phyloP scores from a whole-genome alignment of 2,329 filamentous ascomycete species.

The Fusarium begoniae region DNA sequence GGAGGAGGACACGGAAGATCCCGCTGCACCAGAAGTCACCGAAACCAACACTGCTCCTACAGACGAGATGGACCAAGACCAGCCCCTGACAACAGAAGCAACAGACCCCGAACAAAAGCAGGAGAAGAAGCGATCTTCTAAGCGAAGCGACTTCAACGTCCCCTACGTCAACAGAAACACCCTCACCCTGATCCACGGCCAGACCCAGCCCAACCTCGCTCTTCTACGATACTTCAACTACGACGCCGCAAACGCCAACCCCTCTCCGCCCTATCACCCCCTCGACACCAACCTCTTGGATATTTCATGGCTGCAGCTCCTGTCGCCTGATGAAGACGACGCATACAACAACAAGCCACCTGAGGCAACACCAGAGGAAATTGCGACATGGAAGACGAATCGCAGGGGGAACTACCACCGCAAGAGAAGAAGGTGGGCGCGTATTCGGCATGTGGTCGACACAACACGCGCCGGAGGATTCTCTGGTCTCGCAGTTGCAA shows the following conservation, averaged over 20 bases:
- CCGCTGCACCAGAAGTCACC: background rate
- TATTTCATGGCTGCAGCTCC: slow-evolving; percentile 90
- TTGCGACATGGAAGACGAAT: slow-evolving; percentile 79
- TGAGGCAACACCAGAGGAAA: slow-evolving; percentile 64
- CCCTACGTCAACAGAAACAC: slow-evolving; percentile 77
- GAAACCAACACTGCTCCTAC: background rate
- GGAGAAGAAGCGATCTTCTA: slow-evolving; percentile 41
- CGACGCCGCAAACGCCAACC: slow-evolving; percentile 73
- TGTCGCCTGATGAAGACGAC: slow-evolving; percentile 78
- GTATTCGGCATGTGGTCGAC: slow-evolving; percentile 76
- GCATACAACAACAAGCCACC: slow-evolving; percentile 76
- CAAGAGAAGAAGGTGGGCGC: slow-evolving; percentile 85
- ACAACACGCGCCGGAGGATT: slow-evolving; percentile 79
- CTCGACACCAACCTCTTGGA: slow-evolving; percentile 83
- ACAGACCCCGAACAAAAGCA: slow-evolving; percentile 21
- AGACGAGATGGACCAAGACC: slow-evolving; percentile 7
- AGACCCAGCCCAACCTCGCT: slow-evolving; percentile 86
- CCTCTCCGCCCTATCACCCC: slow-evolving; percentile 72
- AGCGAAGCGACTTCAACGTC: slow-evolving; percentile 64
- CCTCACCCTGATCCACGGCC: slow-evolving; percentile 81
- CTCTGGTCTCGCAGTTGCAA: slow-evolving; percentile 84
- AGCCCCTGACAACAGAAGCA: slow-evolving; percentile 13
- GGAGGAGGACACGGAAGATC: slow-evolving; percentile 23
- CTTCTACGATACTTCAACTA: slow-evolving; percentile 91
- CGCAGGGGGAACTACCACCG: slow-evolving; percentile 87